Evolutionary conservation across 768 basidiomycete genomes (phyloP).

Genomic region (Trametes sanguinea): DNA sequence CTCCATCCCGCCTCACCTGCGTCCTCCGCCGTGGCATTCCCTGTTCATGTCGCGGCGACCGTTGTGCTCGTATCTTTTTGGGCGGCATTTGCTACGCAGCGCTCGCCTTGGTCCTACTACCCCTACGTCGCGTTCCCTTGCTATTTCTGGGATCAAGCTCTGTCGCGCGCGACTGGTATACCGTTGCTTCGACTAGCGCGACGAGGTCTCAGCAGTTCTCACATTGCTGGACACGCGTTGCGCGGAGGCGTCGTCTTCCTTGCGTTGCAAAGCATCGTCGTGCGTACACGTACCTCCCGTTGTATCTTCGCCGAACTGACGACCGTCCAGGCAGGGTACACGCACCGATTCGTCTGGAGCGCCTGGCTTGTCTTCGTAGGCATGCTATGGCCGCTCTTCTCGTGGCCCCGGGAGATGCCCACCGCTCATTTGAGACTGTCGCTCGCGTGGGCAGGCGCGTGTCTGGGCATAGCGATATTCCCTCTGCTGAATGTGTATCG

Average conservation of each 20-base stretch:
- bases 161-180: slow-evolving; percentile 11
- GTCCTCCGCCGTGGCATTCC: too few relatives aligned
- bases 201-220: background rate
- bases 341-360: slow-evolving; percentile 71
- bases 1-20: slow-evolving; percentile 39
- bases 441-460: slow-evolving; percentile 49
- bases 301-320: too few relatives aligned
- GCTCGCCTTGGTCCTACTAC: slow-evolving; percentile 71
- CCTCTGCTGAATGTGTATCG: slow-evolving; percentile 76
- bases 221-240: slow-evolving; percentile 22
- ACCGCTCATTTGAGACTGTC: slow-evolving; percentile 32
- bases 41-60: slow-evolving; percentile 33
- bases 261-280: slow-evolving; percentile 71
- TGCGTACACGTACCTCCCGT: slow-evolving; percentile 38
- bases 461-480: slow-evolving; percentile 60
- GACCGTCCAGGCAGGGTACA: slow-evolving; percentile 62
- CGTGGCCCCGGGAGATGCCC: slow-evolving; percentile 46
- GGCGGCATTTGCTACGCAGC: slow-evolving; percentile 57
- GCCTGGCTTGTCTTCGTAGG: slow-evolving; percentile 62
- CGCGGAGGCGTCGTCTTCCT: slow-evolving; percentile 39
- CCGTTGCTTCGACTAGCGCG: background rate
- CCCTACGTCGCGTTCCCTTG: slow-evolving; percentile 73
- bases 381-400: slow-evolving; percentile 59
- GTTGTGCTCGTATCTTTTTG: slow-evolving; percentile 42
- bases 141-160: slow-evolving; percentile 72